Conservation (phyloP, 148 eudicot species). For the Rhododendron williamsianum region DNA sequence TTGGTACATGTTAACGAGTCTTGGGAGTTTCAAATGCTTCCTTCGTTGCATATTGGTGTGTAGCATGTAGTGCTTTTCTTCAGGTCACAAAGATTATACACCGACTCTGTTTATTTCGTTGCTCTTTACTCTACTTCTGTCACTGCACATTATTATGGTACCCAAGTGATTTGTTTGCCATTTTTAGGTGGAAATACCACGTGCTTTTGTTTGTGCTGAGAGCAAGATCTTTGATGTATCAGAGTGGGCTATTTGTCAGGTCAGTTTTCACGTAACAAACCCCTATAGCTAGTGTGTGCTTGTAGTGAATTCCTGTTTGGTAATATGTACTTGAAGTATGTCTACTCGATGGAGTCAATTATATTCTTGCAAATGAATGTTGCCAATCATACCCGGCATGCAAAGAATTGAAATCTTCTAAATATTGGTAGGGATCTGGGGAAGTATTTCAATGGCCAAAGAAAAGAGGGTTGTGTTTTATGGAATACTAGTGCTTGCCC, state of each 20-base stretch:
- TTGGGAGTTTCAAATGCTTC: not conserved
- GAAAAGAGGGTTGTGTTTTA: not conserved
- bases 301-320: not conserved
- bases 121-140: not conserved
- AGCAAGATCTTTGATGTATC: constrained; percentile 94
- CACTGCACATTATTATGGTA: not conserved
- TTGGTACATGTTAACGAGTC: not conserved
- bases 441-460: not conserved
- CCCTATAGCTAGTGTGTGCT: not conserved
- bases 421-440: not conserved
- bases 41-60: not conserved
- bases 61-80: not conserved
- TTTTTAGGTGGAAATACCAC: constrained; percentile 82
- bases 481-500: not conserved
- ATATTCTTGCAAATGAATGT: not conserved
- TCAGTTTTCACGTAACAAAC: constrained; percentile 11
- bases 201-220: constrained; percentile 97
- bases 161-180: constrained; percentile 14
- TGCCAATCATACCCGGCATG: not conserved
- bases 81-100: not conserved
- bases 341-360: not conserved
- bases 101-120: not conserved
- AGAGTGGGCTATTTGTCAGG: constrained; percentile 99
- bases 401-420: not conserved
- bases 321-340: not conserved